Evolutionary conservation across 1,139 yeast species (phyloP).

Genomic region (Geotrichum histeridarum): DNA sequence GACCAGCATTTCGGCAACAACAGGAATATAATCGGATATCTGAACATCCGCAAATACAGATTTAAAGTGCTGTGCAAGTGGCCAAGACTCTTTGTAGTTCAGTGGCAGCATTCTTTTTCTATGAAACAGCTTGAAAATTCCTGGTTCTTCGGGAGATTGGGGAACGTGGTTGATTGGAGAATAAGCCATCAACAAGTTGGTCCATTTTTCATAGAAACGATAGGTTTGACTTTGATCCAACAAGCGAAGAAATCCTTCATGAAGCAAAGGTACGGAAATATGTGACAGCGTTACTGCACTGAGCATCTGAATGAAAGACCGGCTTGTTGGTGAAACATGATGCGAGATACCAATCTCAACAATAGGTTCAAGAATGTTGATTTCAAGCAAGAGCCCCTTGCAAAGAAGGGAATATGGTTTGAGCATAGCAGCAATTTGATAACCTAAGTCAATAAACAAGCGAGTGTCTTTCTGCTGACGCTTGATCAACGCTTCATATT

Average conservation of each 20-base stretch:
- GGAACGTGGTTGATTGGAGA: conserved; percentile 3
- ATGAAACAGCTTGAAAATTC: conserved; percentile 4
- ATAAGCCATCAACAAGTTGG: conserved; percentile 4
- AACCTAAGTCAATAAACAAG: conserved; percentile 3
- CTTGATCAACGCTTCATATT: background rate
- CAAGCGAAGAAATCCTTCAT: conserved; percentile 1
- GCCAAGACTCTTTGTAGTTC: conserved; percentile 7
- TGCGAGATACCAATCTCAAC: conserved; percentile 3
- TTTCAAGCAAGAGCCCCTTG: conserved; percentile 7
- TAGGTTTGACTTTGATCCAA: background rate
- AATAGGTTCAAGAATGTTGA: conserved; percentile 1
- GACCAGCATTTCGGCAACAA: conserved; percentile 3
- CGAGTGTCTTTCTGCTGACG: conserved; percentile 2
- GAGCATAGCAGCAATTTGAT: conserved; percentile 6
- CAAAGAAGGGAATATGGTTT: conserved; percentile 4
- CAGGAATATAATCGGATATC: conserved; percentile 10
- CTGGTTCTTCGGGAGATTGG: conserved; percentile 8
- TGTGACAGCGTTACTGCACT: conserved; percentile 10
- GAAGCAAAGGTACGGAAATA: conserved; percentile 4
- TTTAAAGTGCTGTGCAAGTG: conserved; percentile 3
- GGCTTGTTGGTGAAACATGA: background rate
- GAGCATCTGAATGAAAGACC: conserved; percentile 5
- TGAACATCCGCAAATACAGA: conserved; percentile 5
- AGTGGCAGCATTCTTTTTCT: conserved; percentile 5
- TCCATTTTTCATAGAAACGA: conserved; percentile 8